These are phyloP conservation scores for Scenedesmus sp. DNA, from an alignment of 163 green algal species.

Conservation along the genomic window DNA sequence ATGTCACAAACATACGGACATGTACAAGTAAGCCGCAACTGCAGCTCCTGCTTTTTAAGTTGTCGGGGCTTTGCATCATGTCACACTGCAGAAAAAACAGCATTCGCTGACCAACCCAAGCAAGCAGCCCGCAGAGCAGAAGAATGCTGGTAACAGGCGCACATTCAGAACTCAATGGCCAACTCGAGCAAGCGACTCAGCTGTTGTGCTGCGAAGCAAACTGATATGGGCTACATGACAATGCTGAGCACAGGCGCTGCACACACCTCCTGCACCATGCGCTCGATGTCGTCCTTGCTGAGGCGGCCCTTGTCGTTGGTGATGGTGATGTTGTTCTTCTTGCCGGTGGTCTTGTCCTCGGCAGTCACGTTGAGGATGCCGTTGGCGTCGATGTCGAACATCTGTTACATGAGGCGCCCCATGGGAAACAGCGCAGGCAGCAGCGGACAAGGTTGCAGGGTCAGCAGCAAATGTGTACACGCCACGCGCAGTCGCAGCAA, in stretches of 20 bases:
- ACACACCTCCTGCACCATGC: conserved; percentile 87
- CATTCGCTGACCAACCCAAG: too few species aligned
- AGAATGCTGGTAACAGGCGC: not conserved
- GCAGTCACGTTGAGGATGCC: conserved; percentile 97
- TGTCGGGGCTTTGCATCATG: too few species aligned
- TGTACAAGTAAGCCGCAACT: too few species aligned
- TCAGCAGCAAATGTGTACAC: not conserved
- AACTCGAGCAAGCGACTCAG: too few species aligned
- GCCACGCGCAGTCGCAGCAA: too few species aligned
- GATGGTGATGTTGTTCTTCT: conserved; percentile 92
- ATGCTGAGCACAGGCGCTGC: not conserved
- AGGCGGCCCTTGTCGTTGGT: conserved; percentile 87
- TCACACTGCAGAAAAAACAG: too few species aligned
- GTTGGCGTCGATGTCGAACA: conserved; percentile 96
- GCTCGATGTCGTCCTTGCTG: conserved; percentile 98
- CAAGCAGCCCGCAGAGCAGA: too few species aligned
- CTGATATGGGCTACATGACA: too few species aligned
- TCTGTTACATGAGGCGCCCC: not conserved
- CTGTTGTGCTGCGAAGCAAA: not conserved
- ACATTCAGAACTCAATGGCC: too few species aligned
- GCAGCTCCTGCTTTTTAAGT: too few species aligned
- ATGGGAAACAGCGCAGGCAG: not conserved
- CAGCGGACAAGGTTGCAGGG: too few species aligned
- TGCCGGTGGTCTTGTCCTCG: conserved; percentile 94
- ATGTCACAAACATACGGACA: too few species aligned